Evolutionary conservation across 1,284 basidiomycete genomes (phyloP).

Genomic region (Malassezia restricta): DNA sequence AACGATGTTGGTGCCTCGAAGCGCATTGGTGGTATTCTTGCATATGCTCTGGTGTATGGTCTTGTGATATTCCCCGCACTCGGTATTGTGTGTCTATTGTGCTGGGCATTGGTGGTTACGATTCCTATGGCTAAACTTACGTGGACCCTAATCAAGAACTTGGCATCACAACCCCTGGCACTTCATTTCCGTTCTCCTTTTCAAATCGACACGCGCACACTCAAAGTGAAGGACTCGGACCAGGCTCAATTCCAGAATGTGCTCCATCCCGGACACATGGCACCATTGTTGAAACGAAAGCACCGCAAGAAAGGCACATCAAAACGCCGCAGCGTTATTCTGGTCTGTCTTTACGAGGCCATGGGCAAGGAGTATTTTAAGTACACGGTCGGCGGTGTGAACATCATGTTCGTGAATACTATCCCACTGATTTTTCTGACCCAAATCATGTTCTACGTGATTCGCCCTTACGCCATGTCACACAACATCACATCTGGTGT

Average conservation of each 20-base stretch:
- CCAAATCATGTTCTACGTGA: constrained; percentile 78
- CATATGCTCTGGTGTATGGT: constrained; percentile 59
- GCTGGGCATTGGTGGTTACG: constrained; percentile 84
- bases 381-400: constrained; percentile 95
- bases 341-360: constrained; percentile 89
- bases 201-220: constrained; percentile 16
- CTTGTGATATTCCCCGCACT: constrained; percentile 75
- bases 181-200: constrained; percentile 68
- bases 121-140: constrained; percentile 96
- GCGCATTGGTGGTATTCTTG: constrained; percentile 27
- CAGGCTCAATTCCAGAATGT: constrained; percentile 23
- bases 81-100: constrained; percentile 56
- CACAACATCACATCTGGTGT: constrained; percentile 54
- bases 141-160: constrained; percentile 78
- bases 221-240: constrained; percentile 19
- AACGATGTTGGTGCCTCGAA: constrained; percentile 26
- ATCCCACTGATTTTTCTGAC: constrained; percentile 86
- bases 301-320: constrained; percentile 49
- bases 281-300: constrained; percentile 45
- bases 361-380: constrained; percentile 91
- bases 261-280: constrained; percentile 47
- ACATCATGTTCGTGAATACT: constrained; percentile 95
- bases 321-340: constrained; percentile 55
- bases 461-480: constrained; percentile 61
- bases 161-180: constrained; percentile 66